Evolutionary conservation across 257 asterid genomes (phyloP).

Genomic region (Solanum rostratum): DNA sequence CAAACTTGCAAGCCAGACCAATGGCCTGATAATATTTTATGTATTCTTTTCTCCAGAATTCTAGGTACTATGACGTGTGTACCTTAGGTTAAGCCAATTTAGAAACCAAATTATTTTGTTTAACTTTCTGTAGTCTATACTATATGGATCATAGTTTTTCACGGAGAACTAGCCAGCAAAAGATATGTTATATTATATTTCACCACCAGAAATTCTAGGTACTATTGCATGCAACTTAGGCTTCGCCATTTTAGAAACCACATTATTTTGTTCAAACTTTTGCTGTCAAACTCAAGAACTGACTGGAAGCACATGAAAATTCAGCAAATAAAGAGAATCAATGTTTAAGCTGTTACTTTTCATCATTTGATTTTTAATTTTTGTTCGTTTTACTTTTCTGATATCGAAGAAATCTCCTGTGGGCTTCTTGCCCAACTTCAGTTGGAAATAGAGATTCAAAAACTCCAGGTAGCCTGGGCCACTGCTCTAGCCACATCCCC

Average conservation of each 20-base stretch:
- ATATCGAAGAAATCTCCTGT: neutral
- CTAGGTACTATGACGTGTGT: neutral
- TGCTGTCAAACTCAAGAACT: neutral
- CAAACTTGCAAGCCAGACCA: neutral
- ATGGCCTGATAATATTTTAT: neutral
- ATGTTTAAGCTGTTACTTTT: neutral
- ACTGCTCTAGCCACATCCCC: neutral
- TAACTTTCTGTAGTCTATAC: neutral
- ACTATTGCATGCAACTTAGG: neutral
- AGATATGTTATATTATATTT: neutral
- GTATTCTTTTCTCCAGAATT: neutral
- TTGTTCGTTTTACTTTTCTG: neutral
- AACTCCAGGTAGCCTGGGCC: neutral
- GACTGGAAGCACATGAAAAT: neutral
- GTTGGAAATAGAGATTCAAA: neutral
- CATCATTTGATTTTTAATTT: neutral
- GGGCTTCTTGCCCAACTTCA: neutral
- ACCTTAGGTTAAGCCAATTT: neutral
- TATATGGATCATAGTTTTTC: neutral
- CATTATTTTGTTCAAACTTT: neutral
- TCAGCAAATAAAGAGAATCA: neutral
- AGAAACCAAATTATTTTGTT: neutral
- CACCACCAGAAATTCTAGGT: neutral
- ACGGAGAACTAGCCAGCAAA: neutral
- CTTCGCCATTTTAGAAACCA: neutral